Percentiles rank a stretch among this genome's conserved stretches.
These are phyloP conservation scores for Aureobasidium melanogenum DNA, from an alignment of 2,329 filamentous ascomycete species.

Conservation along the genomic window DNA sequence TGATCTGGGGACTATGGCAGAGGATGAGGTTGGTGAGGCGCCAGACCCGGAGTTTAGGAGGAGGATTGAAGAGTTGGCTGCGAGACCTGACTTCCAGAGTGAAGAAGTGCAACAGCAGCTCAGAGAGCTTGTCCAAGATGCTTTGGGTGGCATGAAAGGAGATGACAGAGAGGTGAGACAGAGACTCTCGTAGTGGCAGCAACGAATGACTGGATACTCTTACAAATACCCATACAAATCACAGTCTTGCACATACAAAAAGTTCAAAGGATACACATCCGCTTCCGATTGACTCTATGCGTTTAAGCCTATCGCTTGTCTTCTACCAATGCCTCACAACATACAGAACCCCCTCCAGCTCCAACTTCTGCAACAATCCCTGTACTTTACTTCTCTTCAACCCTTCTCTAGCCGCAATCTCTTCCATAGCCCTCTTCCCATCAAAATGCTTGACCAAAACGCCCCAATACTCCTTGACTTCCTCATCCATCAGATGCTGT, in stretches of 20 bases:
- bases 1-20: conserved; percentile 65
- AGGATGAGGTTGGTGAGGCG: conserved; percentile 45
- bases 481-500: conserved; percentile 50
- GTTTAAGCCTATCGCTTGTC: no score
- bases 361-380: conserved; percentile 12
- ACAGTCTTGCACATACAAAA: no score
- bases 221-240: not conserved
- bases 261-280: no score
- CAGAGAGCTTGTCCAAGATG: conserved; percentile 70
- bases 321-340: conserved; percentile 15
- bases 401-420: conserved; percentile 75
- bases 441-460: conserved; percentile 79
- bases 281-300: no score
- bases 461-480: conserved; percentile 60
- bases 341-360: conserved; percentile 13
- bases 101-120: conserved; percentile 72
- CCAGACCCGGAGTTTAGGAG: conserved; percentile 75
- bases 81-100: conserved; percentile 72
- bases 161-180: not conserved
- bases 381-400: conserved; percentile 65
- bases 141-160: conserved; percentile 39
- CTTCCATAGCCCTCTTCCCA: conserved; percentile 73
- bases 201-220: no score
- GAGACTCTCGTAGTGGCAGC: not conserved
- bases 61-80: conserved; percentile 81